Evolutionary conservation across 805 yeast species (phyloP), one percentile per base, ranked within the genome.

Genomic region (Starmerella asiatica): DNA sequence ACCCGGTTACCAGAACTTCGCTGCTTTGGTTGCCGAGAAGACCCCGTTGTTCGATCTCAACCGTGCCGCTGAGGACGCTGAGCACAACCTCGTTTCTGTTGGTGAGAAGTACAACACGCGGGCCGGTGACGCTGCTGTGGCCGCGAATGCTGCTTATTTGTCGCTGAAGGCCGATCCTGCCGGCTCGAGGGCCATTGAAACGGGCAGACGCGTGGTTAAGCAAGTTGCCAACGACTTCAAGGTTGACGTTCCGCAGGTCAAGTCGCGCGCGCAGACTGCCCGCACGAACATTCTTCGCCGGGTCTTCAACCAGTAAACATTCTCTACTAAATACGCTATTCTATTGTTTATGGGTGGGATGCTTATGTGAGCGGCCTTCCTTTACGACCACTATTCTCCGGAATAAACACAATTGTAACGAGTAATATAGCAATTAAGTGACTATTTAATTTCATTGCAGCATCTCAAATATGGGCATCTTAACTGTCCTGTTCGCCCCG

Each of bases 171-270:
- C 40, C 14, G 44, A 48, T 34, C 33, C 46, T 14, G 43, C 42
- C 6, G 50, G 50, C 6, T 35, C 40, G 8, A 38, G 36, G 23
- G 52, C 52, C 8, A 42, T 48, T 18, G 42, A 17, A 21, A 34
- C 44, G 9, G 50, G 45, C 16, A 43, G 34, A 32, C 29, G 23
- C 33, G 44, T 48, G 3, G 48, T 37, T 16, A 31, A 32, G 32
- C 26, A 35, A 18, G 48, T 48, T 15, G 52, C 45, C 29, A 23
- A 24, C 15, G 52, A 48, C 42, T 48, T 48, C 48, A 5, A 39
- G 23, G 40, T 47, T n/a, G 40, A 46, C 38, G 20, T 29, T 20
- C 20, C 4, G 20, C 26, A 31, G 21, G 42, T 45, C 19, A 41
- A 41, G 44, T 14, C 41, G 15, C 34, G 34, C 28, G 20, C 19